Base-by-base conservation (phyloP, 2,329 filamentous ascomycete species). In the Calonectria montana region DNA sequence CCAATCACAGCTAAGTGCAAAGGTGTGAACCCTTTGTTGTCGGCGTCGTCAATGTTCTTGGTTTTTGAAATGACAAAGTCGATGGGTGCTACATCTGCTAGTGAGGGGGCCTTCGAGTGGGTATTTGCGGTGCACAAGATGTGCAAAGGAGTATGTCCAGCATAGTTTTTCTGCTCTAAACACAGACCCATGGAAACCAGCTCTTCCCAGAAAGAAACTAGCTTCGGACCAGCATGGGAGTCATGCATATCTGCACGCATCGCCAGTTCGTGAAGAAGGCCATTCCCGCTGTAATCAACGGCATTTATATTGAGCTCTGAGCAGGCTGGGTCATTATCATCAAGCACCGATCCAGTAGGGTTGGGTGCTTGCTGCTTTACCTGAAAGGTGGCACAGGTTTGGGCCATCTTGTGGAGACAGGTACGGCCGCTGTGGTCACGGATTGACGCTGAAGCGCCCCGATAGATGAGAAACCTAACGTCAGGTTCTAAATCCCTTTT, bases 1-100 rank as follows among this genome's bases (percentile, higher is more conserved):
- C 71, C 31, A 1, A 74, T 69, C 1, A 66, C 76, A 1, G 77
- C 77, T 4, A 74, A 18, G 35, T 82, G 80, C 12, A 84, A 59
- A 3, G 81, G 76, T 0, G 72, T 74, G 2, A 73, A 23, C 1
- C 78, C 74, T 1, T 79, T 65, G 5, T 63, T 12, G 13, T 79
- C 74, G 2, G 48, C 7, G 7, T 15, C 39, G 18, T 76, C 61
- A 5, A 77, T 2, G 13, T 74, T 67, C 35, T 67, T 74, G 18
- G 37, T 65, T 12, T n/a, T 63, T 2, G 72, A 64, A 47, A 80
- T 67, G 2, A 78, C 61, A 23, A 73, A 66, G 53, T 74, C 72
- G 16, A 77, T 64, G 62, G 63, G 65, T 66, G 59, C 10, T 65
- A 55, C 4, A 0, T 13, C n/a, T 10, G 41, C 27, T 50, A 4